phyloP scores from a whole-genome alignment of 441 rosid species.

The Bruguiera hainesii region DNA sequence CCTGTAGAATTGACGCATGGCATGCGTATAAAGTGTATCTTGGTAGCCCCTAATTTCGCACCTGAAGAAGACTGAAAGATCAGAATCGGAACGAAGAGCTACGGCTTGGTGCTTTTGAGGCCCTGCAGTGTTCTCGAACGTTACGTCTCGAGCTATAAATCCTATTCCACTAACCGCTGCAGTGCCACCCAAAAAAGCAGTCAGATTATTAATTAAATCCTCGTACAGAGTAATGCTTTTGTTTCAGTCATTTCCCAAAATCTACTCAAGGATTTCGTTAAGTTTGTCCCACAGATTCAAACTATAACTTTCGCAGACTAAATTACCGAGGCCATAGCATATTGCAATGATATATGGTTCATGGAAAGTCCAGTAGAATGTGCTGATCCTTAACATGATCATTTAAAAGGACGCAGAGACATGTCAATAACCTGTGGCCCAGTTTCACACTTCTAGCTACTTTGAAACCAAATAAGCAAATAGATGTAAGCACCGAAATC shows the following conservation, averaged over 20 bases:
- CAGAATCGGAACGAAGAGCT: slow-evolving; percentile 75
- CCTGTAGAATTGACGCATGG: slow-evolving; percentile 86
- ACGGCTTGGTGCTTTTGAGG: slow-evolving; percentile 83
- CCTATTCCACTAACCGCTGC: slow-evolving; percentile 91
- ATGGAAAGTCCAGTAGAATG: too few species aligned
- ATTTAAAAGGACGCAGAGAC: too few species aligned
- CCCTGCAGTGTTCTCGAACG: slow-evolving; percentile 83
- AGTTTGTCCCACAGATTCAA: too few species aligned
- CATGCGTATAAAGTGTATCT: slow-evolving; percentile 82
- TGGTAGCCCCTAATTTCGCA: slow-evolving; percentile 72
- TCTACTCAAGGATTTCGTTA: background rate
- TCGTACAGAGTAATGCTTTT: background rate
- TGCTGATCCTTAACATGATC: too few species aligned
- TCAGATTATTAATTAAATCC: too few species aligned
- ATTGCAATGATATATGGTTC: background rate
- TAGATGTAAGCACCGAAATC: too few species aligned
- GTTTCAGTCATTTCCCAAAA: background rate
- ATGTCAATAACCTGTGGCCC: too few species aligned
- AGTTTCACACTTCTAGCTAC: too few species aligned
- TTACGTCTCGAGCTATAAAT: slow-evolving; percentile 73
- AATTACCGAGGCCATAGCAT: slow-evolving; percentile 1
- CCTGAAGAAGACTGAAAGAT: slow-evolving; percentile 57
- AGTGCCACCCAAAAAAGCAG: background rate
- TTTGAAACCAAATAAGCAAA: too few species aligned
- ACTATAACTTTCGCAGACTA: too few species aligned